phyloP scores from a whole-genome alignment of 805 yeast species.

The Yarrowia bubula region DNA sequence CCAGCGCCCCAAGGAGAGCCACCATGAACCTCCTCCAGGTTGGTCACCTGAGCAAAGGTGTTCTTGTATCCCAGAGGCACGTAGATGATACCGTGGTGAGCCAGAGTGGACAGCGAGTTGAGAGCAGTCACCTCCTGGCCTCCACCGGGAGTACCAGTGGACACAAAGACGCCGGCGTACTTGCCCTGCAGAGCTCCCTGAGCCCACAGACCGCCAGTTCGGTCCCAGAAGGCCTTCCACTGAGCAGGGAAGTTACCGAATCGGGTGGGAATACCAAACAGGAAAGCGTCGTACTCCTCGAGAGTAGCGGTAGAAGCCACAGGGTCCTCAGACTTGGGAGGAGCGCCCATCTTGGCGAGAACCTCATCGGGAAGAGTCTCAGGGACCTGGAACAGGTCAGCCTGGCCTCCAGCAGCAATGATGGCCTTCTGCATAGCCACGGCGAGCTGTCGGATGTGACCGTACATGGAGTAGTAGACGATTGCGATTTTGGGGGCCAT shows the following conservation, averaged over 20 bases:
- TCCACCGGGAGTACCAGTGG: constrained; percentile 73
- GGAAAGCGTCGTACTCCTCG: constrained; percentile 63
- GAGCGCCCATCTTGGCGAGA: constrained; percentile 64
- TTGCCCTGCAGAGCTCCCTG: constrained; percentile 67
- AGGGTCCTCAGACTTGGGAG: constrained; percentile 49
- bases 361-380: constrained; percentile 70
- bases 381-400: constrained; percentile 72
- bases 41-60: constrained; percentile 54
- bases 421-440: constrained; percentile 67
- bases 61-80: constrained; percentile 74
- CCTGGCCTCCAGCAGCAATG: constrained; percentile 64
- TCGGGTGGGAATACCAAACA: constrained; percentile 80
- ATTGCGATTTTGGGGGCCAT: constrained; percentile 62
- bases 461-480: constrained; percentile 76
- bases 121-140: constrained; percentile 75
- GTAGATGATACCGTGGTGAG: constrained; percentile 74
- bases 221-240: constrained; percentile 72
- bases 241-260: constrained; percentile 76
- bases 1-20: constrained; percentile 90
- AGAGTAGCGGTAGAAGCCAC: constrained; percentile 51
- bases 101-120: constrained; percentile 55
- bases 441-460: constrained; percentile 71
- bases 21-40: constrained; percentile 69
- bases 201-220: constrained; percentile 76
- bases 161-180: constrained; percentile 67